Percentiles rank a stretch among this genome's conserved stretches.
phyloP scores from a whole-genome alignment of 148 eudicot species.

The Vaccinium myrtillus region DNA sequence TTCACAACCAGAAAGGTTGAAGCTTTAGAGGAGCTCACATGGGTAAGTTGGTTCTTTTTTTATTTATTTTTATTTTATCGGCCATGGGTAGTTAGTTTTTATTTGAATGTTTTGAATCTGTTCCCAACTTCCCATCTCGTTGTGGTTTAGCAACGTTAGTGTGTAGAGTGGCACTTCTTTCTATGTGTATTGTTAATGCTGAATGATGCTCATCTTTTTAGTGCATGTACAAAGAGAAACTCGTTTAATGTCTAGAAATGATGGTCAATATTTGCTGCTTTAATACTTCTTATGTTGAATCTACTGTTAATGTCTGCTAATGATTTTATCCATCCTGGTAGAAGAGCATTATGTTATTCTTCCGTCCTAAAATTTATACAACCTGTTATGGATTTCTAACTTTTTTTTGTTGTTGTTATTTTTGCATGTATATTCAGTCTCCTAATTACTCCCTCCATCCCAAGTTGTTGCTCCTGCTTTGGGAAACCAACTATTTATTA shows the following conservation, averaged over 20 bases:
- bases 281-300: not conserved
- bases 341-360: not conserved
- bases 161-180: not conserved
- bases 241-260: slow-evolving; percentile 2
- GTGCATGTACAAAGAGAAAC: not conserved
- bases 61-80: too few relatives aligned
- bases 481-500: too few relatives aligned
- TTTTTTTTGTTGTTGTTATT: not conserved
- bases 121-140: not conserved
- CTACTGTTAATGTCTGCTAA: not conserved
- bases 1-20: slow-evolving; percentile 72
- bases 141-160: not conserved
- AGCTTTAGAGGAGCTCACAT: slow-evolving; percentile 88
- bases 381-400: not conserved
- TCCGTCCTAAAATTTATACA: not conserved
- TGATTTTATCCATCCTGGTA: not conserved
- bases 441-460: not conserved
- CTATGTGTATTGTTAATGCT: not conserved
- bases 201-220: not conserved
- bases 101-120: not conserved
- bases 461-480: too few relatives aligned
- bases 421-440: not conserved
- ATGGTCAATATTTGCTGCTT: not conserved
- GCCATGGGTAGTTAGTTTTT: not conserved
- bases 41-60: slow-evolving; percentile 44